Percentiles rank a stretch among this genome's conserved stretches.
phyloP scores from a whole-genome alignment of 331 rosid genomes.

The Quercus lobata region DNA sequence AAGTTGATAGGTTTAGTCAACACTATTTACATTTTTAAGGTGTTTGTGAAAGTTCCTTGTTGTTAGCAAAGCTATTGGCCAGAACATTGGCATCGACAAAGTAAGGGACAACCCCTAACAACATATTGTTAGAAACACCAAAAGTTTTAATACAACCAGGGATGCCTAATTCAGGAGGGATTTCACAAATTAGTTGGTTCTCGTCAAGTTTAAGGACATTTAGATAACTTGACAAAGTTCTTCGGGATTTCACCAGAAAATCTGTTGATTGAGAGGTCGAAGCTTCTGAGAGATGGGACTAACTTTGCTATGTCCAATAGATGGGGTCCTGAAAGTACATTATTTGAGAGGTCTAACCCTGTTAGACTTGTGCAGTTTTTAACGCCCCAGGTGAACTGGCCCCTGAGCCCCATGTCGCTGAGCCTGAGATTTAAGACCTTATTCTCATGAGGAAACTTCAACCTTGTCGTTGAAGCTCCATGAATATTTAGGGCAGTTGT shows the following conservation, averaged over 20 bases:
- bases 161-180: constrained; percentile 45
- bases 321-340: too few relatives aligned
- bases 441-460: constrained; percentile 29
- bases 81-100: background rate
- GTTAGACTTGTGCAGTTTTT: too few relatives aligned
- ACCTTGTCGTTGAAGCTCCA: constrained; percentile 62
- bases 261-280: constrained; percentile 73
- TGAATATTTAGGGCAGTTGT: constrained; percentile 36
- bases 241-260: constrained; percentile 57
- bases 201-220: constrained; percentile 60
- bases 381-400: too few relatives aligned
- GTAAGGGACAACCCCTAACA: constrained; percentile 54
- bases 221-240: constrained; percentile 46
- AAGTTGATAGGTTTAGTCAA: too few relatives aligned
- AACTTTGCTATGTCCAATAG: too few relatives aligned
- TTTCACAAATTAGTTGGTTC: constrained; percentile 55
- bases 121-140: constrained; percentile 52
- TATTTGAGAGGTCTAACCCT: too few relatives aligned
- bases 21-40: background rate
- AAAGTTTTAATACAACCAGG: constrained; percentile 45
- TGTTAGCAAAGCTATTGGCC: too few relatives aligned
- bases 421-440: too few relatives aligned
- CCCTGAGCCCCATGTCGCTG: too few relatives aligned
- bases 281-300: background rate
- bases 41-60: too few relatives aligned